Evolutionary conservation across 2,329 filamentous ascomycete species (phyloP), one percentile per base, ranked within the genome.

Genomic region (Arthrinium puccinioides): DNA sequence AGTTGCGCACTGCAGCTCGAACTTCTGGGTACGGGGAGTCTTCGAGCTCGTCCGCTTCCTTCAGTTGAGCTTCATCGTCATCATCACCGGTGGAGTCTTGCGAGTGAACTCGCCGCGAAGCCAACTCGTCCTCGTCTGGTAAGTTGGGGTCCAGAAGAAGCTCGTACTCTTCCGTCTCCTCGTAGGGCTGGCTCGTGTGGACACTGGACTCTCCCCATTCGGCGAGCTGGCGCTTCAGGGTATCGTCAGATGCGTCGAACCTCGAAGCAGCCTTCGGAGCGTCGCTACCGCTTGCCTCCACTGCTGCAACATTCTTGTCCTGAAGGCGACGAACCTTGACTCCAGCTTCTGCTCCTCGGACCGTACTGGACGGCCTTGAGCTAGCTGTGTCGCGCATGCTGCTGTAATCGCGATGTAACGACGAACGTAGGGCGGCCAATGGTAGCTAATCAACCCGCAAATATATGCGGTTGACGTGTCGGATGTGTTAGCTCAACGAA

Each of bases 21-120:
- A 81, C 78, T 56, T 84, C 79, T 20, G 78, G 72, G 49, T 83
- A 84, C 0, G 79, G 79, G 3, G 79, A 83, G 52, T 79, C 63
- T 41, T 78, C 72, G 21, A 62, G 56, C 6, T 69, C 66, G 23
- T 66, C 63, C 4, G 52, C 57, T n/a, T 60, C 55, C 39, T 63
- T 64, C 6, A 50, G 40, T 23, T 43, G 45, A 6, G 47, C 39
- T 27, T 56, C 55, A 19, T 57, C 55, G 24, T 53, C 53, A 23
- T 55, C 53, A 15, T 49, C 44, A 6, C 46, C 50, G 4, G 38
- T 36, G 11, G 48, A 36, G 27, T 50, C 45, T 13, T 43, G 46
- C 5, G 42, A 43, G 27, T 37, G 45, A 38, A 51, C 36, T 10
- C 42, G 32, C 31, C 42, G 43, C 5, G 57, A 44, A 26, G 61